Evolutionary conservation across 495 filamentous ascomycete species (phyloP).

Genomic region (Xylaria telfairii): DNA sequence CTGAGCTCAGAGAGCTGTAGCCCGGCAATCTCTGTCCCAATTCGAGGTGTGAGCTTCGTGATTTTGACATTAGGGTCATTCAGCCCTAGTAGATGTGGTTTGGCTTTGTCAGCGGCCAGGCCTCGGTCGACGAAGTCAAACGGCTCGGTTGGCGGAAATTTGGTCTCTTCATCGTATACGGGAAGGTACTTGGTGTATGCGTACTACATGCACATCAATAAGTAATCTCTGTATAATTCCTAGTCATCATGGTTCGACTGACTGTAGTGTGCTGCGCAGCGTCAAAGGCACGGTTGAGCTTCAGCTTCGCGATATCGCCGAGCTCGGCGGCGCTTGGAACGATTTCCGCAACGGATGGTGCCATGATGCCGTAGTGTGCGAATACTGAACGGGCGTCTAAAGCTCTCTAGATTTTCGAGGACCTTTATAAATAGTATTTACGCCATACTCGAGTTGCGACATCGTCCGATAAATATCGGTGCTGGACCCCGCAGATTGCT

Average conservation of each 20-base stretch:
- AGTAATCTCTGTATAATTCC: background rate
- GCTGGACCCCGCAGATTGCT: conserved; percentile 24
- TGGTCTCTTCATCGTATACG: conserved; percentile 65
- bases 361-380: conserved; percentile 23
- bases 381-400: background rate
- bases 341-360: conserved; percentile 38
- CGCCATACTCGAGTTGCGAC: background rate
- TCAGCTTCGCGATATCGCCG: conserved; percentile 33
- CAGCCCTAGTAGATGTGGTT: conserved; percentile 60
- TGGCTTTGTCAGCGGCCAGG: conserved; percentile 61
- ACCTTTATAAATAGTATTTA: background rate
- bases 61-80: conserved; percentile 46
- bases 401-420: background rate
- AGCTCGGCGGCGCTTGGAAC: conserved; percentile 35
- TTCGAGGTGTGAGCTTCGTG: conserved; percentile 69
- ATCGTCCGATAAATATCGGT: background rate
- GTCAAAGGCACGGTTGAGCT: conserved; percentile 39
- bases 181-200: conserved; percentile 68
- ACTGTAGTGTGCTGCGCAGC: conserved; percentile 33
- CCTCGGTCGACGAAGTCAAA: conserved; percentile 67
- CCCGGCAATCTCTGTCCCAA: conserved; percentile 76
- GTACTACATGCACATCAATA: conserved; percentile 40
- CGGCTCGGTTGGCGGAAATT: conserved; percentile 62
- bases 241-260: conserved; percentile 11
- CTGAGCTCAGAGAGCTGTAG: conserved; percentile 70